Base-by-base conservation (phyloP, 805 yeast genomes). In the Metschnikowia kunwiensis region DNA sequence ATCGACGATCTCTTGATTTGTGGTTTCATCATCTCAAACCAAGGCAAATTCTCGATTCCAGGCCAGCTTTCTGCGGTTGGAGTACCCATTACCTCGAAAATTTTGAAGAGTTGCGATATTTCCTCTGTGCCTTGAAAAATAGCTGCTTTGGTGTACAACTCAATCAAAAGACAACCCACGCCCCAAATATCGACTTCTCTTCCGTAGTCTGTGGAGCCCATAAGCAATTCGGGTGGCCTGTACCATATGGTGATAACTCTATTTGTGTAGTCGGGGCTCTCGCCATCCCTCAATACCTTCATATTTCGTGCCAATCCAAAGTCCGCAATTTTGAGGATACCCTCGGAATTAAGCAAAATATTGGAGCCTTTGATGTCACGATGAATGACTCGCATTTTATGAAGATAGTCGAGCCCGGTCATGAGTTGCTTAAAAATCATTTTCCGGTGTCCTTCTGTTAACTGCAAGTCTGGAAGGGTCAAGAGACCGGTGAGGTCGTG, bases 171-270 rank as follows among this genome's bases (percentile, higher is more conserved):
- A 63, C 97, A 93, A 2, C 98, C 98, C 43, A 87, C 80, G 0
- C 97, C 96, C 98, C 98, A 93, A 48, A 87, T 80, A 55, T 93
- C 98, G 7, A 93, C 93, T 50, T 86, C 96, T 26, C 87, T 65
- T 0, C 89, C 93, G 60, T 93, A 93, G 40, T 80, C 81, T 0
- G 97, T 89, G 0, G 95, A 80, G 1, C 98, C 98, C 40, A 93
- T 61, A 24, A 93, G 65, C 21, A 93, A 70, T 58, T 91, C 98
- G 0, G 97, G 97, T 1, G 98, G 98, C 41, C 98, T 74, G 58
- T 93, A 91, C 98, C 98, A 93, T 24, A 93, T 66, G 0, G 98
- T 93, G 36, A 93, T 93, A 26, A 93, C 97, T 38, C 98, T 66
- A 57, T 93, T 93, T 2, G 98, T 91, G 60, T 91, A 91, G 50